Percentiles rank a stretch among this genome's conserved stretches.
Evolutionary conservation across 2,329 filamentous ascomycete genomes (phyloP).

Genomic region (Coniochaeta ligniaria): DNA sequence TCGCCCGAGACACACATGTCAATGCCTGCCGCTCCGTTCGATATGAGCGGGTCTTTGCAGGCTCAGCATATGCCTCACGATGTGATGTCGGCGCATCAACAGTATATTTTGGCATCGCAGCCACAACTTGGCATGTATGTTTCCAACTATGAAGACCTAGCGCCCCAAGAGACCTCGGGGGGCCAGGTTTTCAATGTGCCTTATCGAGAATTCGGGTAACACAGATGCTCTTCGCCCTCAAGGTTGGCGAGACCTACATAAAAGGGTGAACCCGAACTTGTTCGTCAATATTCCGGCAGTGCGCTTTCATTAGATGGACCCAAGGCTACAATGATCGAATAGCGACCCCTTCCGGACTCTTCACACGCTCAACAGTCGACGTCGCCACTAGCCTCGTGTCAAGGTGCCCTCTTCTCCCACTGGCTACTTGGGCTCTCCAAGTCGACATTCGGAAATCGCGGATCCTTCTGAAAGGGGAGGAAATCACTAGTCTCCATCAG

Average conservation of each 20-base stretch:
- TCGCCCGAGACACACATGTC: neutral
- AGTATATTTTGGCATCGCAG: neutral
- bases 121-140: neutral
- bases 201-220: neutral
- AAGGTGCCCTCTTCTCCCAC: slow-evolving; percentile 1
- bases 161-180: neutral
- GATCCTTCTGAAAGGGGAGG: slow-evolving; percentile 26
- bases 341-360: neutral
- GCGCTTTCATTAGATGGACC: neutral
- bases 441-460: slow-evolving; percentile 25
- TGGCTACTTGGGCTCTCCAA: slow-evolving; percentile 18
- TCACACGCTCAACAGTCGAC: neutral
- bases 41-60: neutral
- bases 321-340: neutral
- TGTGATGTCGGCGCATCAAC: neutral
- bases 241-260: neutral
- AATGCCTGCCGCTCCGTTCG: neutral
- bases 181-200: neutral
- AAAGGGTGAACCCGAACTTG: too few species aligned
- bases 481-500: slow-evolving; percentile 25
- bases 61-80: neutral
- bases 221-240: neutral
- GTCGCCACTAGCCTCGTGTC: neutral
- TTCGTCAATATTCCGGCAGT: neutral
- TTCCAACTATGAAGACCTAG: neutral